Conservation (phyloP, 1,284 basidiomycete genomes). For the Rhodotorula glutinis region DNA sequence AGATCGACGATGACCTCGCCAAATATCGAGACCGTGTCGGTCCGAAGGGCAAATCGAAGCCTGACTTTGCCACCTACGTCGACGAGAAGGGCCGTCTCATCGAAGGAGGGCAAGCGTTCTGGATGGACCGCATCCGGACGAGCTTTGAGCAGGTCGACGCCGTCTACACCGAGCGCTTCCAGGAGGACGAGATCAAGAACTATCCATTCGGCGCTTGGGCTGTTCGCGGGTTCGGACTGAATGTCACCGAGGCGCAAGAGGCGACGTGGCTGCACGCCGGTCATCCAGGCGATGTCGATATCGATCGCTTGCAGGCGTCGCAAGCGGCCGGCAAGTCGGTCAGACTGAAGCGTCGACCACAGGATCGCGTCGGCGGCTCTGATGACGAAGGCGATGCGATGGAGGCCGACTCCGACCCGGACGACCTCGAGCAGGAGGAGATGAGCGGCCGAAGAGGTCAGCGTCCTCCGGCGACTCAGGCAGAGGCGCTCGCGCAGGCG, state of each 20-base stretch:
- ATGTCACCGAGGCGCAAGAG: conserved; percentile 31
- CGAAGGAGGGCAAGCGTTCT: conserved; percentile 10
- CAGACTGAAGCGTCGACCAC: conserved; percentile 25
- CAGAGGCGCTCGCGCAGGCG: conserved; percentile 21
- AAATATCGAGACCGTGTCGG: conserved; percentile 17
- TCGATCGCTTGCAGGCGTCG: conserved; percentile 47
- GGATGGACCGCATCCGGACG: conserved; percentile 42
- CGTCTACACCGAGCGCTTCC: conserved; percentile 43
- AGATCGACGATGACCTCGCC: conserved; percentile 12
- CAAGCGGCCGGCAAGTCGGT: conserved; percentile 43
- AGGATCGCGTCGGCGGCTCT: conserved; percentile 26
- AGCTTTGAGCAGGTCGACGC: conserved; percentile 47
- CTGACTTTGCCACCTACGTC: conserved; percentile 36
- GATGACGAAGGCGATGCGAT: conserved; percentile 36
- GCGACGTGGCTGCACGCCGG: conserved; percentile 19
- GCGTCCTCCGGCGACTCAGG: conserved; percentile 20
- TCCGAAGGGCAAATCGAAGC: conserved; percentile 6
- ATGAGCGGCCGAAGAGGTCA: conserved; percentile 39
- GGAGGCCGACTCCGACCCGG: background rate
- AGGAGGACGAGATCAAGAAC: conserved; percentile 58
- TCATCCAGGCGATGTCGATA: conserved; percentile 29
- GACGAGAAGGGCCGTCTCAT: conserved; percentile 28
- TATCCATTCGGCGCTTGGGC: conserved; percentile 63
- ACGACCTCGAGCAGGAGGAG: background rate
- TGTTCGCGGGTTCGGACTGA: conserved; percentile 21